A percentile compares a stretch with the other conserved stretches of the same genome.
Conservation (phyloP, 257 asterid genomes). For the Buddleja alternifolia region DNA sequence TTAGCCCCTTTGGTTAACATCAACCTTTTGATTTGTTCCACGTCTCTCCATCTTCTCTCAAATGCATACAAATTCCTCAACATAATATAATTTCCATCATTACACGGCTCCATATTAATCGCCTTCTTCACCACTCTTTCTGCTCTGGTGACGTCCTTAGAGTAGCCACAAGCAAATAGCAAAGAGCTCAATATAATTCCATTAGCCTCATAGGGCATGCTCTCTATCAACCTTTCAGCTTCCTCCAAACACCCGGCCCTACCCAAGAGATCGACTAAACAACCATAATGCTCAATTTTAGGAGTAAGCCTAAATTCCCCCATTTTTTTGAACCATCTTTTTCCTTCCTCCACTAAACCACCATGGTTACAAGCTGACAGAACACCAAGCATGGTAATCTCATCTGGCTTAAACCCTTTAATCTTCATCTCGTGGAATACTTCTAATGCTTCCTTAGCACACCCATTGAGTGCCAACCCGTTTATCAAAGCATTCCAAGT, state of each 20-base stretch:
- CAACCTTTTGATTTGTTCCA: constrained; percentile 62
- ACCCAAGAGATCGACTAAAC: constrained; percentile 82
- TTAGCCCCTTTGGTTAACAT: constrained; percentile 78
- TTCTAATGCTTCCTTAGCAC: constrained; percentile 73
- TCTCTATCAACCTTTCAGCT: constrained; percentile 71
- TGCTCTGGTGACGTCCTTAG: constrained; percentile 78
- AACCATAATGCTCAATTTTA: constrained; percentile 80
- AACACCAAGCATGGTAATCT: constrained; percentile 81
- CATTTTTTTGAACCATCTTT: constrained; percentile 72
- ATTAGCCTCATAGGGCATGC: constrained; percentile 91
- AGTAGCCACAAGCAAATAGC: constrained; percentile 77
- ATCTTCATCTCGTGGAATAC: constrained; percentile 62
- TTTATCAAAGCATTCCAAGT: constrained; percentile 93
- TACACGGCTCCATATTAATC: constrained; percentile 69
- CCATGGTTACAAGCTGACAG: constrained; percentile 94
- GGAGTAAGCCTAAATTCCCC: constrained; percentile 53
- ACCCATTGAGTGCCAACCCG: constrained; percentile 86
- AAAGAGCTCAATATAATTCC: constrained; percentile 86
- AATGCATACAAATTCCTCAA: constrained; percentile 87
- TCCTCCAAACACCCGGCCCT: constrained; percentile 84
- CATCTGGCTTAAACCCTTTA: constrained; percentile 58
- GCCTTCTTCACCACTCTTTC: constrained; percentile 72
- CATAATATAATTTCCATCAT: constrained; percentile 81
- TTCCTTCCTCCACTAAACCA: constrained; percentile 91
- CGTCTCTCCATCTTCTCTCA: constrained; percentile 90